Percentiles rank a stretch among this genome's conserved stretches.
phyloP scores from a whole-genome alignment of 371 early-diverging fungal species.

The Mortierella sp. region DNA sequence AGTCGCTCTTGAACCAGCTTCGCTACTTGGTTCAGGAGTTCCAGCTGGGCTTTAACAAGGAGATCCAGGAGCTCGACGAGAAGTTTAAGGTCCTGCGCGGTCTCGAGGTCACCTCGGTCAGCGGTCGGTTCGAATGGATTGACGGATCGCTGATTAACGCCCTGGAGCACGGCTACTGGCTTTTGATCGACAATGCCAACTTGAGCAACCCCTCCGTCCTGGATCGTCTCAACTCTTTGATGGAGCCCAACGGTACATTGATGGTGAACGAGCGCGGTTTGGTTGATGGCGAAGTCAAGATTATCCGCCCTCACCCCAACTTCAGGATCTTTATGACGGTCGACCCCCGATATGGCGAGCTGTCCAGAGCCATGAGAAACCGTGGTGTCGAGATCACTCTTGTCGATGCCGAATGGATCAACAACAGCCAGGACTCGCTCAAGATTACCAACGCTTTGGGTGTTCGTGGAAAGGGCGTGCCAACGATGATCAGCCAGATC shows the following conservation, averaged over 20 bases:
- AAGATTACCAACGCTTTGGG: conserved; percentile 70
- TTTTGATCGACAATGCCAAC: conserved; percentile 99
- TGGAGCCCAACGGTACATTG: conserved; percentile 92
- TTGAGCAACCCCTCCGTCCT: conserved; percentile 95
- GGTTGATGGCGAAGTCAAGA: conserved; percentile 84
- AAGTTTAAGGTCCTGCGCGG: conserved; percentile 58
- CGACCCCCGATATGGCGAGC: conserved; percentile 94
- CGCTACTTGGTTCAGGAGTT: conserved; percentile 49
- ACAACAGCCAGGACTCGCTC: conserved; percentile 57
- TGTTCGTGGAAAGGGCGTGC: conserved; percentile 62
- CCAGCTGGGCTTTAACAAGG: conserved; percentile 34
- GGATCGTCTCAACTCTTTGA: conserved; percentile 94
- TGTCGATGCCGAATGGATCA: conserved; percentile 65
- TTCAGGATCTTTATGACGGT: conserved; percentile 99
- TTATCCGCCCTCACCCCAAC: conserved; percentile 92
- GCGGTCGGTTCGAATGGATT: conserved; percentile 96
- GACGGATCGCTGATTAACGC: conserved; percentile 97
- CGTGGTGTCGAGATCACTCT: conserved; percentile 92
- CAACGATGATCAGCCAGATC: conserved; percentile 49
- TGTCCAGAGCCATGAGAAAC: conserved; percentile 98
- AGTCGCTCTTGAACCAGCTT: conserved; percentile 44
- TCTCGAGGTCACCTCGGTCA: conserved; percentile 69
- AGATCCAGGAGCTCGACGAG: conserved; percentile 42
- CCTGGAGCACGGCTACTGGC: conserved; percentile 96
- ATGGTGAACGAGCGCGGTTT: conserved; percentile 94